These are phyloP conservation scores for Podospora tetraspora DNA, from an alignment of 495 filamentous ascomycete genomes.

Conservation along the genomic window DNA sequence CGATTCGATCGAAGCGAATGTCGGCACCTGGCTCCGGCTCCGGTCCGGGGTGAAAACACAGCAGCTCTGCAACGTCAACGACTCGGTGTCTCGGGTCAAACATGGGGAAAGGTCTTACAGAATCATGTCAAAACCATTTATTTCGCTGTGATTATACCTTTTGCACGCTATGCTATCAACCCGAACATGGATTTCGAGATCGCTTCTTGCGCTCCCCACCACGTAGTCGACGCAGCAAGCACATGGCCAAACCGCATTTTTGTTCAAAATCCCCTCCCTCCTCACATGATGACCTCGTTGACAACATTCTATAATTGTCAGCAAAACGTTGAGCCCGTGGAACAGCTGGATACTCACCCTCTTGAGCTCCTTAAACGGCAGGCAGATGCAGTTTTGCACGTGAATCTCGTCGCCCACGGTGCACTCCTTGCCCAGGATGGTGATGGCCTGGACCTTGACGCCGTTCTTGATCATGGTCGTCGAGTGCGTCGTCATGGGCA, in stretches of 20 bases:
- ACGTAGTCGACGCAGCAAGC: background rate
- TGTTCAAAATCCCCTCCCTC: background rate
- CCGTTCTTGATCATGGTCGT: slow-evolving; percentile 96
- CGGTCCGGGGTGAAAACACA: background rate
- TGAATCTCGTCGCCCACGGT: slow-evolving; percentile 90
- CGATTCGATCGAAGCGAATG: background rate
- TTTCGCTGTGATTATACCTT: background rate
- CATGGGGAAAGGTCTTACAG: too few relatives aligned
- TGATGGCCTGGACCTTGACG: slow-evolving; percentile 98
- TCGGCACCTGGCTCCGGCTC: background rate
- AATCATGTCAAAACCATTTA: background rate
- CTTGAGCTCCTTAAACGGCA: slow-evolving; percentile 98
- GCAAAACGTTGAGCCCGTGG: slow-evolving; percentile 20
- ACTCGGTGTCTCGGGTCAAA: background rate
- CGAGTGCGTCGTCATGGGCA: slow-evolving; percentile 78
- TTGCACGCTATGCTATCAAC: background rate
- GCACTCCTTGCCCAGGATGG: slow-evolving; percentile 96
- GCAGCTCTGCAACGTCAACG: background rate
- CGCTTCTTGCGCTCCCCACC: too few relatives aligned
- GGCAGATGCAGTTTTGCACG: slow-evolving; percentile 96
- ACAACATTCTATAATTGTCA: slow-evolving; percentile 64
- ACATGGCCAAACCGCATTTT: background rate
- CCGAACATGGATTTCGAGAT: too few relatives aligned
- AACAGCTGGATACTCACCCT: slow-evolving; percentile 56
- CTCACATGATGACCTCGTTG: slow-evolving; percentile 95